These are phyloP conservation scores for Aurifilum marmelostoma DNA, from an alignment of 2,329 filamentous ascomycete species.

Conservation along the genomic window DNA sequence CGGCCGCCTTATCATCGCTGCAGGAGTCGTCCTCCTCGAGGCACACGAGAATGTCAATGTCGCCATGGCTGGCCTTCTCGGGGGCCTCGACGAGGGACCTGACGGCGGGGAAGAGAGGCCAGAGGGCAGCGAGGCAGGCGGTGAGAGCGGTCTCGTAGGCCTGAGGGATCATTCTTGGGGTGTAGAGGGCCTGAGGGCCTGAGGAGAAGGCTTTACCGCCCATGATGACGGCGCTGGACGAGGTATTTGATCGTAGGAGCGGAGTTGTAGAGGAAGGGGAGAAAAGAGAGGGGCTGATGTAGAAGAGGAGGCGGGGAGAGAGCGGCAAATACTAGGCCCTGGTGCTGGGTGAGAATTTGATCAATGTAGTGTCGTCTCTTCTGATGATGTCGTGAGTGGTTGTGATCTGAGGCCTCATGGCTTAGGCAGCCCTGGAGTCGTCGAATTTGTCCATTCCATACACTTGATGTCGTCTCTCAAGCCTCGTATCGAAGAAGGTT, in stretches of 20 bases:
- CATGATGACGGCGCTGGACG: slow-evolving; percentile 50
- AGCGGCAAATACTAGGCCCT: neutral
- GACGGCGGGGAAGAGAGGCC: slow-evolving; percentile 56
- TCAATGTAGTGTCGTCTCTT: neutral
- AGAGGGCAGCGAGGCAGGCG: slow-evolving; percentile 50
- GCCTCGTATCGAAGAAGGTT: neutral
- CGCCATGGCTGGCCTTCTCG: slow-evolving; percentile 68
- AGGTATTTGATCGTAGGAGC: neutral
- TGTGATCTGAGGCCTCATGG: neutral
- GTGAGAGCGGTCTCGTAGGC: slow-evolving; percentile 59
- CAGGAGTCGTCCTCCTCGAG: slow-evolving; percentile 31
- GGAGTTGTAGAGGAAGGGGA: neutral
- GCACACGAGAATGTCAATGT: slow-evolving; percentile 71
- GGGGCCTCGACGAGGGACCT: slow-evolving; percentile 69
- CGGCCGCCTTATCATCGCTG: neutral
- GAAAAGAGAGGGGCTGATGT: too few species aligned
- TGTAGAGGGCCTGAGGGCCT: slow-evolving; percentile 52
- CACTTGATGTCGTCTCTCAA: neutral
- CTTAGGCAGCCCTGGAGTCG: neutral
- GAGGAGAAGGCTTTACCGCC: slow-evolving; percentile 65
- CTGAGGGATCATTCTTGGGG: slow-evolving; percentile 65
- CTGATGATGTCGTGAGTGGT: too few species aligned
- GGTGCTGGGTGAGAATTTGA: neutral
- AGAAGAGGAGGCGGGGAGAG: neutral
- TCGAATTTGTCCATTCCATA: neutral